Base-by-base conservation (phyloP, 768 basidiomycete species). In the Phlebiopsis gigantea region DNA sequence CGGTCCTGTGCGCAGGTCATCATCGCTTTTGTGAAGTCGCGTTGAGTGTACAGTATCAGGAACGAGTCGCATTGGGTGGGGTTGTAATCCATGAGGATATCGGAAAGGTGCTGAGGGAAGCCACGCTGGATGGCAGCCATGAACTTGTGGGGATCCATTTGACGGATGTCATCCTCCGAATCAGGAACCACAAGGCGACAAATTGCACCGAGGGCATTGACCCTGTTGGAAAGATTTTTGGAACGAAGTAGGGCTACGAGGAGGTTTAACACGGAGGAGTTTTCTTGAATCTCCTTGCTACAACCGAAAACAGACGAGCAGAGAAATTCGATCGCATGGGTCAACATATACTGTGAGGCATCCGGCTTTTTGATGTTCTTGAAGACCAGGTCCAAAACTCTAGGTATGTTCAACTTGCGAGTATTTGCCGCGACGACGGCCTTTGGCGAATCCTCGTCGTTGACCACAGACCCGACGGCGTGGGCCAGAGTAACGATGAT, bases 181-280 rank as follows among this genome's bases (percentile, higher is more conserved):
- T 75, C 72, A 4, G 66, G 60, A 15, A 61, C 65, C 63, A 83
- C 76, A 10, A 86, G 69, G 26, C 80, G 76, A 31, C 85, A 69
- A 17, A 87, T 68, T 4, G 74, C 82, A 3, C 77, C 78, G 4
- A 87, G 73, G 14, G 79, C 83, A 1, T 68, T 68, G 63, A 75
- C 79, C 5, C 83, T 79, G 2, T 69, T 74, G 30, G 75, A 72
- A 69, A 84, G 77, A 64, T 85, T 82, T 30, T 71, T 70, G 67
- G 79, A 79, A 43, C 83, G 77, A 29, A 85, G 66, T 24, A 77
- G 77, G 0, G 83, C 79, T 19, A 84, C 77, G 15, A 87, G 71
- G 52, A 83, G 76, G n/a, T 73, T 71, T 14, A 78, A 67, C 51
- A 79, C 69, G 1, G 74, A 65, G 0, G 78, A 77, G 29, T 75